phyloP scores from a whole-genome alignment of 208 protist species.

The Leishmania gerbilli region DNA sequence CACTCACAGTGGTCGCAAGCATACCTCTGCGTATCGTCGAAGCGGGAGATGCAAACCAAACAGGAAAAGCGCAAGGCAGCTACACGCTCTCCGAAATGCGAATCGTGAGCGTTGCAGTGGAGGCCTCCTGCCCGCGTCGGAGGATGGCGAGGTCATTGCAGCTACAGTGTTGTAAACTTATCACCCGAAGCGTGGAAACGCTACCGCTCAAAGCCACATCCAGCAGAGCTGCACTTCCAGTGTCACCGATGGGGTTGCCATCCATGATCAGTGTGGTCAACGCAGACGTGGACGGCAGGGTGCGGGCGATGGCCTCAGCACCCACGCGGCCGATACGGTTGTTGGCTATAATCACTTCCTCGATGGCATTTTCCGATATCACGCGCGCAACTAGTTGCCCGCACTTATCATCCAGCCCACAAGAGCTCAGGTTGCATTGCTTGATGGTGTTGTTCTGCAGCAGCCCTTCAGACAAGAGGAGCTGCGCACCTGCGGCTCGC shows the following conservation, averaged over 20 bases:
- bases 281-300: slow-evolving; percentile 69
- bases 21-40: not conserved
- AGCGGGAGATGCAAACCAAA: not conserved
- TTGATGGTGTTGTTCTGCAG: slow-evolving; percentile 91
- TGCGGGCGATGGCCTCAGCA: slow-evolving; percentile 77
- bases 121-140: slow-evolving; percentile 31
- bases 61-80: not conserved
- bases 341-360: slow-evolving; percentile 90
- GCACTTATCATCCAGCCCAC: slow-evolving; percentile 78
- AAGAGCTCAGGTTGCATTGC: slow-evolving; percentile 81
- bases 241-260: slow-evolving; percentile 81
- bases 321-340: slow-evolving; percentile 82
- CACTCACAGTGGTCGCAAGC: not conserved
- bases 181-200: slow-evolving; percentile 45
- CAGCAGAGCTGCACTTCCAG: slow-evolving; percentile 70
- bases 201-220: slow-evolving; percentile 46
- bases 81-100: slow-evolving; percentile 61
- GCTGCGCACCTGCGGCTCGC: slow-evolving; percentile 50
- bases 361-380: slow-evolving; percentile 85
- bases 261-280: slow-evolving; percentile 77
- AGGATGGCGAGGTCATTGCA: slow-evolving; percentile 43
- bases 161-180: slow-evolving; percentile 78
- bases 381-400: slow-evolving; percentile 71
- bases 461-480: slow-evolving; percentile 77
- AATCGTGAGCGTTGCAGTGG: slow-evolving; percentile 37